Evolutionary conservation across 2,329 filamentous ascomycete genomes (phyloP), one percentile per base, ranked within the genome.

Genomic region (Phyllosticta capitalensis): DNA sequence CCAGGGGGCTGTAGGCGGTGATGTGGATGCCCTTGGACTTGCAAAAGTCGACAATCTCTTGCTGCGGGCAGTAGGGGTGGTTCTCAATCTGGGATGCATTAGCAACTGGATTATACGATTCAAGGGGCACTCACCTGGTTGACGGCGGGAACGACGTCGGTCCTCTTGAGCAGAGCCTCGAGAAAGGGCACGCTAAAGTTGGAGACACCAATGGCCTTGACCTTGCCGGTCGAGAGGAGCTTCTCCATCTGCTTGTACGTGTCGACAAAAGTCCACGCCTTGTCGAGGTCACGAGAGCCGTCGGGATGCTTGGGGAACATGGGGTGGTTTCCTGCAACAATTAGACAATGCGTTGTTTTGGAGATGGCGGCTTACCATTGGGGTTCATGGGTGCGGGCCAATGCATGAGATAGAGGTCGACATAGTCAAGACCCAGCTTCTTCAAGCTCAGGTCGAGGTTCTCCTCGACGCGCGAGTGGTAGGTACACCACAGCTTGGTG

Each of bases 401-500:
- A 76, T 95, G 90, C 78, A 95, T 82, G 45, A 95, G 79, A 70
- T 83, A 90, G 60, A 95, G 77, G 71, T 95, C 90, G 5, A 95
- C 81, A 71, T 95, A 92, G 64, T 90, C 87, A 54, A 94, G 77
- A 1, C 89, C 88, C 38, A 95, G 76, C 61, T 81, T 80, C 74
- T 86, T 82, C 70, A 94, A 77, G 67, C 85, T 88, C 79, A 86
- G 85, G 64, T 90, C 83, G 38, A 94, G 79, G 38, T 81, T 84
- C 67, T 87, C 76, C 73, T 88, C 85, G 5, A 84, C 84, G 6
- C 85, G 80, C 28, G 82, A 83, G 72, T 87, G 86, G 76, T 88
- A 92, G 55, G 88, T 90, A 68, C 85, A 87, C 88, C 90, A 95
- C 45, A 92, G 81, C 80, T 95, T 95, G 67, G 86, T 90, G 58